Evolutionary conservation across 208 protist genomes (phyloP).

Genomic region (Leishmania gerbilli): DNA sequence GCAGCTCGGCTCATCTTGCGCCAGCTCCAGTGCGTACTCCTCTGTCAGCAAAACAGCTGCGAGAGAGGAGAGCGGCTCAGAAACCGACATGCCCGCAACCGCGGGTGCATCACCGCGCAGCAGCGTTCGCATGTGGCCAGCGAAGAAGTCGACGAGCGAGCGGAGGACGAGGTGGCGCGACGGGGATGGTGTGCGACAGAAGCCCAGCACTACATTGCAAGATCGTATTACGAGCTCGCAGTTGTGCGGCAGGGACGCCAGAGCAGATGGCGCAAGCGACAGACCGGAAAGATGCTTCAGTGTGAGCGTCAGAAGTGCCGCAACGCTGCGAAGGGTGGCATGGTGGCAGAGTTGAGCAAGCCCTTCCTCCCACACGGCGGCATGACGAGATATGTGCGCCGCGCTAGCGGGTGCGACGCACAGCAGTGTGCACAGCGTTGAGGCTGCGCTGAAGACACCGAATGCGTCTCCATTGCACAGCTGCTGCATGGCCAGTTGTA

Average conservation of each 20-base stretch:
- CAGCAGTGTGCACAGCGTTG: constrained; percentile 28
- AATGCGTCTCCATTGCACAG: constrained; percentile 20
- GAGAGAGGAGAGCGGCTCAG: constrained; percentile 5
- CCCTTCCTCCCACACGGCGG: constrained; percentile 13
- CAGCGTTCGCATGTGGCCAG: constrained; percentile 8
- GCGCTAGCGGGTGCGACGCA: constrained; percentile 1
- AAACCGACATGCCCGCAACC: neutral
- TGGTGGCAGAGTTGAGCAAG: constrained; percentile 19
- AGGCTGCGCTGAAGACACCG: constrained; percentile 24
- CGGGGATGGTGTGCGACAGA: constrained; percentile 10
- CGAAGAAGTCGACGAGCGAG: constrained; percentile 20
- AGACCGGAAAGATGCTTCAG: constrained; percentile 19
- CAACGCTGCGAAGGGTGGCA: constrained; percentile 18
- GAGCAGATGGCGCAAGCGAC: neutral
- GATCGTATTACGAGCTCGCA: constrained; percentile 3
- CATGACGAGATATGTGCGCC: neutral
- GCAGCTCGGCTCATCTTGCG: constrained; percentile 26
- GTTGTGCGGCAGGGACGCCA: neutral
- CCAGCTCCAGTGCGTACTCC: constrained; percentile 9
- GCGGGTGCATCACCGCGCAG: neutral
- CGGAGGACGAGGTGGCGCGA: constrained; percentile 31
- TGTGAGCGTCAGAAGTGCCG: constrained; percentile 11
- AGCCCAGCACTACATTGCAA: constrained; percentile 8
- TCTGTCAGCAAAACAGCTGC: constrained; percentile 8
- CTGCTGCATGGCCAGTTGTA: constrained; percentile 5